Conservation (phyloP, 495 filamentous ascomycete genomes). For the Lasiosphaeria miniovina region DNA sequence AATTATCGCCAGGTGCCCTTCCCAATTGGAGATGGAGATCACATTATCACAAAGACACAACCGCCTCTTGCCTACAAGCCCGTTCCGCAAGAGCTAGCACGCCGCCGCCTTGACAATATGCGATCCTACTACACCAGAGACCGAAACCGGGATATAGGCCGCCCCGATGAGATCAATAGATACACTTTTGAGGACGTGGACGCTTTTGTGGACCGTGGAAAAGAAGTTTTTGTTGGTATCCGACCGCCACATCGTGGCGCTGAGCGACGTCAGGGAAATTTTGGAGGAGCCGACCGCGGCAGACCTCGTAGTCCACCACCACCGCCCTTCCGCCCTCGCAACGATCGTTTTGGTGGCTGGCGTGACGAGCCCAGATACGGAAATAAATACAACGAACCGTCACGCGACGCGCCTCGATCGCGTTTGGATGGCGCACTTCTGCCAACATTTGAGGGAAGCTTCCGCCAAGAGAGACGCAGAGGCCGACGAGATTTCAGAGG, state of each 20-base stretch:
- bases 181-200: constrained; percentile 77
- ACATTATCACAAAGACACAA: constrained; percentile 26
- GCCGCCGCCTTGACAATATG: constrained; percentile 66
- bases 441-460: constrained; percentile 22
- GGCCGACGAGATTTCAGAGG: constrained; percentile 9
- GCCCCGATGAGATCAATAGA: constrained; percentile 59
- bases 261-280: constrained; percentile 20
- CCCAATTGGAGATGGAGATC: constrained; percentile 6
- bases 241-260: constrained; percentile 47
- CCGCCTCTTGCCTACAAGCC: constrained; percentile 46
- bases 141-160: constrained; percentile 48
- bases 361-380: constrained; percentile 3
- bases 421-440: constrained; percentile 30
- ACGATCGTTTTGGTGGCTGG: constrained; percentile 2
- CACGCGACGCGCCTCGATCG: constrained; percentile 25
- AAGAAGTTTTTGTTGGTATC: constrained; percentile 61
- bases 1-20: constrained; percentile 8
- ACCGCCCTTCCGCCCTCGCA: neutral
- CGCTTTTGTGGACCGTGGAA: constrained; percentile 69
- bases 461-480: constrained; percentile 14
- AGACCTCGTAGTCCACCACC: constrained; percentile 7
- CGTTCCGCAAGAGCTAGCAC: constrained; percentile 50
- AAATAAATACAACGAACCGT: neutral
- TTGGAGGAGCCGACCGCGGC: constrained; percentile 9
- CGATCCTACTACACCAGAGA: constrained; percentile 49